A percentile compares a stretch with the other conserved stretches of the same genome.
phyloP scores from a whole-genome alignment of 1,139 yeast species.

The Taphrina populina region DNA sequence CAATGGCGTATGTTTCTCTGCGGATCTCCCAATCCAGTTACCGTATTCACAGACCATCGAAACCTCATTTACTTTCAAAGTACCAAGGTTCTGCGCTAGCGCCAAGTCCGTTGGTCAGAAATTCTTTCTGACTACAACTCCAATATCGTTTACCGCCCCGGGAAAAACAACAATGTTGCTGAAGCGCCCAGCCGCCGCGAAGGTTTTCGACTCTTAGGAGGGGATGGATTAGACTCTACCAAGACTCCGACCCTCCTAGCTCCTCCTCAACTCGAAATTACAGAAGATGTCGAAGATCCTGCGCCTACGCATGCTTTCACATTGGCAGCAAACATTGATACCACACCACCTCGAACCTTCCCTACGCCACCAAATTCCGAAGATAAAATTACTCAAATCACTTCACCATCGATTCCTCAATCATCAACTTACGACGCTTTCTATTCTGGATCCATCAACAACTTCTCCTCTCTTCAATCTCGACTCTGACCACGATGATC shows the following conservation, averaged over 20 bases:
- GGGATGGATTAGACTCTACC: not conserved
- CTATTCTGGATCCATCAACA: not conserved
- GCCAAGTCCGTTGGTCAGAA: constrained; percentile 11
- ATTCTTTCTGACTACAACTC: not conserved
- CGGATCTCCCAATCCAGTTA: not conserved
- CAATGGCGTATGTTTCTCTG: not conserved
- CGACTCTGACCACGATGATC: not conserved
- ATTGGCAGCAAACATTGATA: not conserved
- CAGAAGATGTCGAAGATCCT: constrained; percentile 12
- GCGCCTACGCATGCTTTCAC: constrained; percentile 26
- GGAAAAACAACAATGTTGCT: not conserved
- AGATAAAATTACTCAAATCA: not conserved
- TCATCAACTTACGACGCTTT: not conserved
- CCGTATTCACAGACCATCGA: not conserved
- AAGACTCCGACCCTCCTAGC: not conserved
- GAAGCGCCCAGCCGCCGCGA: not conserved
- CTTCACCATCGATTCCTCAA: constrained; percentile 2
- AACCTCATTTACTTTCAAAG: not conserved
- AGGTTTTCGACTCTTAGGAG: not conserved
- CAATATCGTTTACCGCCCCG: not conserved
- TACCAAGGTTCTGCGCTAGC: not conserved
- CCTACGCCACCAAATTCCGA: too few relatives aligned
- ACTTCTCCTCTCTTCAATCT: not conserved
- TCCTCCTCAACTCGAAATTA: constrained; percentile 1
- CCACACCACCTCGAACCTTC: not conserved